Evolutionary conservation across 495 filamentous ascomycete genomes (phyloP), one percentile per base, ranked within the genome.

Genomic region (Durotheca rogersii): DNA sequence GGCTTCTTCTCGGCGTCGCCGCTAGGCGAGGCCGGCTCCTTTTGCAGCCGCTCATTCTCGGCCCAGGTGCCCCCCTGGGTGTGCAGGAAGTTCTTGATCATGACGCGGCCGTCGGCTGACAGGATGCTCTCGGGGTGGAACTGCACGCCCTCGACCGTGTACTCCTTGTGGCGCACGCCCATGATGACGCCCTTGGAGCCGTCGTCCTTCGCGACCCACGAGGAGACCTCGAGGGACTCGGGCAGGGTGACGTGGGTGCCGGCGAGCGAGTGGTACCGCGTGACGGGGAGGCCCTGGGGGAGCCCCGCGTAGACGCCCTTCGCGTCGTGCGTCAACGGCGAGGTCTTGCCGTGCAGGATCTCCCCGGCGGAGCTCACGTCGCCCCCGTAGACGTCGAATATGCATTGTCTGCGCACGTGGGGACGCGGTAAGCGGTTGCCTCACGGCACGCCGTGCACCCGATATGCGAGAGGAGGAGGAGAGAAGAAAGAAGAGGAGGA

Each of bases 61-160:
- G 76, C 79, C 93, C 93, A 98, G 29, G 89, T 96, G 16, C 93
- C 93, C 1, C 88, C 84, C 46, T 82, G 84, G 76, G 96, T 84
- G 41, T 74, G 78, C 19, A 98, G 73, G 67, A 98, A 98, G 62
- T 97, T 98, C 58, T 81, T 84, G 60, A 97, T 79, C 89, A 98
- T 96, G 6, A 77, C 63, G 20, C 88, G 86, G 7, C 93, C 93
- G 50, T 93, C 83, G 46, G 83, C 88, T 0, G 93, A 96, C 20
- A 98, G 70, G 42, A 98, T 98, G 64, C 92, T 96, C 68, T 98
- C 93, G 0, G 93, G 93, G 62, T 98, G 93, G 66, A 96, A 98
- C 65, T 98, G 93, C 12, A 97, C 90, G 21, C 92, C 93, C 64
- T 98, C 93, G 3, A 98, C 77, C 0, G 88, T 75, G 60, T 87